Evolutionary conservation across 352 stramenopile species (phyloP).

Genomic region (Phytopythium oedochilum): DNA sequence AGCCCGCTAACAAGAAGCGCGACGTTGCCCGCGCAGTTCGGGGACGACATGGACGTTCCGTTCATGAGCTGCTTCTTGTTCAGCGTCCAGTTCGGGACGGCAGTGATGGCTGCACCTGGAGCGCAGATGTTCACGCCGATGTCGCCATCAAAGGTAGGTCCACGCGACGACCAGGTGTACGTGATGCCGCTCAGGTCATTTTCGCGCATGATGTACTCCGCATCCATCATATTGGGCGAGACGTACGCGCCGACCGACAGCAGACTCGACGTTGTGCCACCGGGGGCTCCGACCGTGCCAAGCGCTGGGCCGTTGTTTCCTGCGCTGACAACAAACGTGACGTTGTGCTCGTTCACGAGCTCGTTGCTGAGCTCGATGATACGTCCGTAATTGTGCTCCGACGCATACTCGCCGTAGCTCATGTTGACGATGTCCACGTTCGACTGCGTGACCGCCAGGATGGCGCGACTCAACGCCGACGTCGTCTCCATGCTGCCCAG

Average conservation of each 20-base stretch:
- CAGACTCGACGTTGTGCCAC: slow-evolving; percentile 83
- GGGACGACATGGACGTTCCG: slow-evolving; percentile 95
- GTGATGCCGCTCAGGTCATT: slow-evolving; percentile 54
- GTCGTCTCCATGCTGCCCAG: slow-evolving; percentile 94
- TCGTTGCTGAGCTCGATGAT: slow-evolving; percentile 89
- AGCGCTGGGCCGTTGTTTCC: slow-evolving; percentile 97
- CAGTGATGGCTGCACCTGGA: slow-evolving; percentile 92
- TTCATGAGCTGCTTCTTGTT: slow-evolving; percentile 97
- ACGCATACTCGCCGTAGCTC: slow-evolving; percentile 94
- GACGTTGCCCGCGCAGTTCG: slow-evolving; percentile 92
- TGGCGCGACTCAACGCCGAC: slow-evolving; percentile 82
- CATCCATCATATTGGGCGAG: slow-evolving; percentile 93
- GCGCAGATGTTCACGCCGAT: slow-evolving; percentile 91
- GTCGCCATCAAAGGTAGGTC: slow-evolving; percentile 90
- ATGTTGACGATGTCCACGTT: slow-evolving; percentile 96
- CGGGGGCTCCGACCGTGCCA: slow-evolving; percentile 90
- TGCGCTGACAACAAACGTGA: slow-evolving; percentile 92
- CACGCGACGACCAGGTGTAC: slow-evolving; percentile 93
- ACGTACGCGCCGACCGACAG: slow-evolving; percentile 94
- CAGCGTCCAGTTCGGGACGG: slow-evolving; percentile 93
- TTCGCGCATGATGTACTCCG: slow-evolving; percentile 86
- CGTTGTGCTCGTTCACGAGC: slow-evolving; percentile 89
- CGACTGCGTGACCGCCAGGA: slow-evolving; percentile 85
- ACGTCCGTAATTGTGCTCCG: slow-evolving; percentile 84
- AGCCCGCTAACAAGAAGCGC: slow-evolving; percentile 91